These are phyloP conservation scores for Coemansia sp. DNA, from an alignment of 192 early-diverging fungal species.

Conservation along the genomic window DNA sequence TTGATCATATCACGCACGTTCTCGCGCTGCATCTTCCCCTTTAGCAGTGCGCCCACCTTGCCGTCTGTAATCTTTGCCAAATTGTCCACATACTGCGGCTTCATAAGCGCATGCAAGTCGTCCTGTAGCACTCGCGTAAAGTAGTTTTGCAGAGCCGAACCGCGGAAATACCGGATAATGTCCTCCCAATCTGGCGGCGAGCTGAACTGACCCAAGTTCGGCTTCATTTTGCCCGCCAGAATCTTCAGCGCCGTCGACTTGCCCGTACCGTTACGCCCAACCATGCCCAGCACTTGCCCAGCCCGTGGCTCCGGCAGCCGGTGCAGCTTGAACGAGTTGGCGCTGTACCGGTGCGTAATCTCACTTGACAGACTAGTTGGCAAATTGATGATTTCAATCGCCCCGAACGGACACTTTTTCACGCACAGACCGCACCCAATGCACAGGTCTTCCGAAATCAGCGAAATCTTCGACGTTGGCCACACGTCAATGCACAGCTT, in stretches of 20 bases:
- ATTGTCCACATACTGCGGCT: slow-evolving; percentile 94
- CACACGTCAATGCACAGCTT: slow-evolving; percentile 92
- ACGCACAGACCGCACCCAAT: slow-evolving; percentile 98
- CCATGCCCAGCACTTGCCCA: slow-evolving; percentile 94
- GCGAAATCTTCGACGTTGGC: slow-evolving; percentile 82
- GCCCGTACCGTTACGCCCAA: slow-evolving; percentile 96
- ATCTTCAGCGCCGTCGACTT: slow-evolving; percentile 96
- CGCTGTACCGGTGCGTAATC: slow-evolving; percentile 93
- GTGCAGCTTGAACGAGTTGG: slow-evolving; percentile 98
- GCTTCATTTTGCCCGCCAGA: slow-evolving; percentile 90
- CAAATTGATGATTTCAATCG: slow-evolving; percentile 95
- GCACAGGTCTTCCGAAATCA: slow-evolving; percentile 93
- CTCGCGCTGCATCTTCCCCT: slow-evolving; percentile 66
- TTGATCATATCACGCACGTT: slow-evolving; percentile 78
- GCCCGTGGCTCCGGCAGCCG: slow-evolving; percentile 91
- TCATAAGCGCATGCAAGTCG: slow-evolving; percentile 90
- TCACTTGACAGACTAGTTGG: slow-evolving; percentile 93
- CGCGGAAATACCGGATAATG: slow-evolving; percentile 94
- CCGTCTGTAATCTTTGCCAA: slow-evolving; percentile 81
- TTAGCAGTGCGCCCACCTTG: slow-evolving; percentile 71
- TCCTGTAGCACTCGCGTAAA: slow-evolving; percentile 98
- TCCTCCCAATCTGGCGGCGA: slow-evolving; percentile 94
- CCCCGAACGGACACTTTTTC: slow-evolving; percentile 97
- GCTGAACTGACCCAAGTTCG: slow-evolving; percentile 86
- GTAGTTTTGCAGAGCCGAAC: slow-evolving; percentile 97